phyloP scores from a whole-genome alignment of 352 stramenopile genomes.

The Phytophthora megakarya region DNA sequence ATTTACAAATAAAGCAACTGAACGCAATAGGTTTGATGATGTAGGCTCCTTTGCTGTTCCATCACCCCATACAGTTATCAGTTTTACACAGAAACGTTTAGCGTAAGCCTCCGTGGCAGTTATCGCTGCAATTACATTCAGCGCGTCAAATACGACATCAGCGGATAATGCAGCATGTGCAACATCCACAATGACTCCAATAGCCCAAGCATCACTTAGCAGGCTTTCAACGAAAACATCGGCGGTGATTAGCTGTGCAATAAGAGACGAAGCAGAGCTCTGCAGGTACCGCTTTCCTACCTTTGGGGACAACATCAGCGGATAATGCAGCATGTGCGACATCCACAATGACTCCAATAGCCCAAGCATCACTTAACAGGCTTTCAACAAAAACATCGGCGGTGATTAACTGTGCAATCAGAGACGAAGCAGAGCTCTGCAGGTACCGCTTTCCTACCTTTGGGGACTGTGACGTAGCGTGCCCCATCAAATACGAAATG shows the following conservation, averaged over 20 bases:
- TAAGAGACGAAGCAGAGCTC: slow-evolving; percentile 18
- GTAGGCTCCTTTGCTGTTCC: neutral
- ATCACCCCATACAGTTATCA: neutral
- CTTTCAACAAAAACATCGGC: slow-evolving; percentile 20
- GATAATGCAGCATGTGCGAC: slow-evolving; percentile 16
- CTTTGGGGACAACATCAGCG: neutral
- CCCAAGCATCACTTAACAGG: slow-evolving; percentile 21
- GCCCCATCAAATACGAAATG: slow-evolving; percentile 6
- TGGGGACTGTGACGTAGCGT: neutral
- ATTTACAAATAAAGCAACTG: slow-evolving; percentile 17
- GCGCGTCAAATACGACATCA: slow-evolving; percentile 15
- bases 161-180: slow-evolving; percentile 11
- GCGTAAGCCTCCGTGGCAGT: slow-evolving; percentile 14
- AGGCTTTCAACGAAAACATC: slow-evolving; percentile 23
- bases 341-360: slow-evolving; percentile 20
- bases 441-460: slow-evolving; percentile 4
- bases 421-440: slow-evolving; percentile 15
- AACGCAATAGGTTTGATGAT: neutral
- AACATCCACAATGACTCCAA: slow-evolving; percentile 21
- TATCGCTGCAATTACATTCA: slow-evolving; percentile 15
- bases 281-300: slow-evolving; percentile 10
- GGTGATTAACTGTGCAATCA: slow-evolving; percentile 20
- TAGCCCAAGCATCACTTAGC: slow-evolving; percentile 21
- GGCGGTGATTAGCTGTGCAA: slow-evolving; percentile 14
- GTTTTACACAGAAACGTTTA: slow-evolving; percentile 21